Base-by-base conservation (phyloP, 768 basidiomycete genomes). In the Flagelloscypha sp. region DNA sequence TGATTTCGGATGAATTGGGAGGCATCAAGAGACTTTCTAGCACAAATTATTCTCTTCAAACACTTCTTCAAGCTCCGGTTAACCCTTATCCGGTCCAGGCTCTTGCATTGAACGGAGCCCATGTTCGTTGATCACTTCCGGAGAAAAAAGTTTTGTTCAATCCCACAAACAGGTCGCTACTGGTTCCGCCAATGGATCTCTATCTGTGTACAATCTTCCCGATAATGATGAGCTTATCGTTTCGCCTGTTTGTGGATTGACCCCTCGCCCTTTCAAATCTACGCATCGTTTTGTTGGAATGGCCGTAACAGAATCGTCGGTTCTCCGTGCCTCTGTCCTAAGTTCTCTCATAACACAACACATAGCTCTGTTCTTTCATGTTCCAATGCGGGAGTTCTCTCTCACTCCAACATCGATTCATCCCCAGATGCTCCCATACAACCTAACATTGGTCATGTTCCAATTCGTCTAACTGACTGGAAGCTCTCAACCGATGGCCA, bases 391-490 rank as follows among this genome's bases (percentile, higher is more conserved):
- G 59, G 65, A 8, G 59, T 74, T 6, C 79, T 74, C 41, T 76
- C 84, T 7, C 89, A 85, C 53, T 81, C 83, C 2, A 75, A 82
- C 2, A 79, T 80, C 37, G 87, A 87, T 17, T 54, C 53, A 9
- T 35, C 41, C 3, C 30, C 39, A 9, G 45, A 27, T 22, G 40
- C 38, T 10, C 32, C 49, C 22, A 19, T 48, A 11, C 27, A 52
- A 8, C 30, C 57, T 46, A 42, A 49, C 25, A 52, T 60, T 37
- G 60, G 66, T 6, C 62, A 61, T 7, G 67, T 89, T 30, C 85
- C 86, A 3, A 76, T 69, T 40, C 76, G 82, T 15, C 63, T 90
- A n/a, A 61, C 57, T 30, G 74, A 72, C 36, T 86, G 84, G 81
- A 66, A 67, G 21, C 48, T 85, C 16, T 72, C 76, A 1, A 49